These are phyloP conservation scores for Populus nigra DNA, from an alignment of 345 rosid species.

Conservation along the genomic window DNA sequence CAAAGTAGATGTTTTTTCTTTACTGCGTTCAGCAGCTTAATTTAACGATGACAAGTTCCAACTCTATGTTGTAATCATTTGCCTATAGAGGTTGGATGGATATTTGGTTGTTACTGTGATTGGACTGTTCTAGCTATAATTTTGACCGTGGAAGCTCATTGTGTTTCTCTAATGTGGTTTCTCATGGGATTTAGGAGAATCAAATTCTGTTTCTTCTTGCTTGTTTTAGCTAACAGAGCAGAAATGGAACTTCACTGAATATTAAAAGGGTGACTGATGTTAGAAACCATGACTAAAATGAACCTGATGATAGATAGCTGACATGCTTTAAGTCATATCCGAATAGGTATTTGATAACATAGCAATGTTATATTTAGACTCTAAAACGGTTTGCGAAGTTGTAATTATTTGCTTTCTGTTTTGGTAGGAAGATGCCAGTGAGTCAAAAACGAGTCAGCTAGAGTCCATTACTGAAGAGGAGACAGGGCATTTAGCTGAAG, in stretches of 20 bases:
- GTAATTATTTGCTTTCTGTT: neutral
- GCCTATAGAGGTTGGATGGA: neutral
- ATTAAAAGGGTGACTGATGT: neutral
- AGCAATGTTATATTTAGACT: neutral
- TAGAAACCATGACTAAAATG: neutral
- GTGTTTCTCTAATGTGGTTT: neutral
- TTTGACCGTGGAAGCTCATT: neutral
- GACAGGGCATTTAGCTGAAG: constrained; percentile 44
- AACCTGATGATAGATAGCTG: neutral
- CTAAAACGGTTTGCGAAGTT: neutral
- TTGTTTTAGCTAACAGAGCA: neutral
- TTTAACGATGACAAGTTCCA: neutral
- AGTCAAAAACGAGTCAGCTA: constrained; percentile 43
- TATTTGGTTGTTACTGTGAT: neutral
- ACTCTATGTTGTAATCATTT: neutral
- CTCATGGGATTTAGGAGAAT: neutral
- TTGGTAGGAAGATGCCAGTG: constrained; percentile 52
- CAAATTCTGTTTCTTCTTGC: neutral
- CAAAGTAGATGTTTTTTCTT: neutral
- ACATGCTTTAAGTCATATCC: neutral
- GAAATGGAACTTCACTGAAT: neutral
- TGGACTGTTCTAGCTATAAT: neutral
- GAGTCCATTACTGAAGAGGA: constrained; percentile 49
- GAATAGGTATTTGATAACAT: neutral
- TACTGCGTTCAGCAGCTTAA: neutral